phyloP scores from a whole-genome alignment of 108 stramenopile species.

The Nannochloropsis salina region DNA sequence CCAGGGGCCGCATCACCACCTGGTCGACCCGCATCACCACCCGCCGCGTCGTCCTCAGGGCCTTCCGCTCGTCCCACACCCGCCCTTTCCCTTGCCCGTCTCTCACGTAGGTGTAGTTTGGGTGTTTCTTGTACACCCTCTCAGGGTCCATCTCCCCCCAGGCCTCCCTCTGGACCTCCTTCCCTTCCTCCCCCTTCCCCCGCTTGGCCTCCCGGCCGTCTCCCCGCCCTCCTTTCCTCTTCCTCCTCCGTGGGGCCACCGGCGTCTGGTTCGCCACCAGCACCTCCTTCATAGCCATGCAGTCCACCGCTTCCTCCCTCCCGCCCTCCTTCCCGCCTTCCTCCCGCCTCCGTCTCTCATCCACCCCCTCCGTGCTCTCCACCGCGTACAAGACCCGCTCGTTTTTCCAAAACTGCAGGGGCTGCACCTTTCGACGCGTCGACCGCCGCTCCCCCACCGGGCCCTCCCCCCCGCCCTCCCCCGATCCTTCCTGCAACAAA shows the following conservation, averaged over 20 bases:
- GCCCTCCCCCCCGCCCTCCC: constrained; percentile 21
- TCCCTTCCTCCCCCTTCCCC: not conserved
- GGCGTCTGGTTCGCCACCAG: constrained; percentile 4
- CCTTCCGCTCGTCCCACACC: constrained; percentile 3
- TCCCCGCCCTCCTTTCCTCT: not conserved
- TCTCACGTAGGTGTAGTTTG: not conserved
- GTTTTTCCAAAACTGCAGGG: constrained; percentile 38
- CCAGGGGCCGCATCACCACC: not conserved
- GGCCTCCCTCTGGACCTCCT: not conserved
- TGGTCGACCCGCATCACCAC: not conserved
- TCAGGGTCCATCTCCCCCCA: constrained; percentile 1
- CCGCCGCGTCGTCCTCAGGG: not conserved
- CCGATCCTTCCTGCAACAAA: not conserved
- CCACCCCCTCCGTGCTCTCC: constrained; percentile 4
- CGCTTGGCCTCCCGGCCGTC: not conserved
- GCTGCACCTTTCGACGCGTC: constrained; percentile 25
- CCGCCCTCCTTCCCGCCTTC: not conserved
- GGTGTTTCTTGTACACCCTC: constrained; percentile 5
- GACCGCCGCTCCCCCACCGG: constrained; percentile 36
- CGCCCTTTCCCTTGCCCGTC: not conserved
- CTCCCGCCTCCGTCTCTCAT: constrained; percentile 11
- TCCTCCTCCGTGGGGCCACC: not conserved
- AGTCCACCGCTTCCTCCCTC: not conserved
- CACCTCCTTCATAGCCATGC: constrained; percentile 17
- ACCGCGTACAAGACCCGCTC: constrained; percentile 37